phyloP scores from a whole-genome alignment of 2,329 filamentous ascomycete genomes.

The Ceratocystis variospora region DNA sequence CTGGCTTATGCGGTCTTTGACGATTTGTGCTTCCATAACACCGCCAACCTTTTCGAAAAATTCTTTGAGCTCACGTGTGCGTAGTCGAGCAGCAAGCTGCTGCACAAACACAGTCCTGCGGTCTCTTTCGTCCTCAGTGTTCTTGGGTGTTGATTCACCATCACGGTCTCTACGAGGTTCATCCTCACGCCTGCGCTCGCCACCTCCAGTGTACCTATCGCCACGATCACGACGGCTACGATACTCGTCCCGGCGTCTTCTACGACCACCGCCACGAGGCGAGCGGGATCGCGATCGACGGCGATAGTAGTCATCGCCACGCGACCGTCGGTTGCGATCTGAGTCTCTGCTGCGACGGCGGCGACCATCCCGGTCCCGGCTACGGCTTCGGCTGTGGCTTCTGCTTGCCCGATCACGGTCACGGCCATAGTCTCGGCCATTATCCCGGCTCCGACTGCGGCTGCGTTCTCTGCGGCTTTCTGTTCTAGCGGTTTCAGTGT shows the following conservation, averaged over 20 bases:
- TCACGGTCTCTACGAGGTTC: constrained; percentile 32
- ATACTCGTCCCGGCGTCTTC: constrained; percentile 25
- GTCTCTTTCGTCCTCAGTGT: constrained; percentile 91
- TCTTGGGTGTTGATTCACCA: constrained; percentile 50
- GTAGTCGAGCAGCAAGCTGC: constrained; percentile 85
- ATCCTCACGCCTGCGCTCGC: constrained; percentile 35
- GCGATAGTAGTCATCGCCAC: constrained; percentile 47
- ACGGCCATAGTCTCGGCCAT: constrained; percentile 44
- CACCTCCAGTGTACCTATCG: constrained; percentile 38
- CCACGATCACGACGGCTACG: constrained; percentile 38
- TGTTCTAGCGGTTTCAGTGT: constrained; percentile 45
- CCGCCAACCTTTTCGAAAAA: constrained; percentile 94
- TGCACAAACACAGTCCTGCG: constrained; percentile 96
- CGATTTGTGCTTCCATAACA: constrained; percentile 95
- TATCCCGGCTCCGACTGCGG: constrained; percentile 26
- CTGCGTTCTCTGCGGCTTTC: constrained; percentile 33
- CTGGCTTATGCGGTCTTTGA: constrained; percentile 91
- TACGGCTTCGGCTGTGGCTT: constrained; percentile 41
- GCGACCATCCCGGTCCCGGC: constrained; percentile 39
- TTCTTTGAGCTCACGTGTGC: constrained; percentile 79
- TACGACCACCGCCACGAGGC: constrained; percentile 35
- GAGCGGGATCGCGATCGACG: constrained; percentile 63
- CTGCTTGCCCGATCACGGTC: constrained; percentile 38
- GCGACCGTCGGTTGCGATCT: constrained; percentile 61
- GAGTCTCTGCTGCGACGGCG: constrained; percentile 66